phyloP scores from a whole-genome alignment of 2,329 filamentous ascomycete species.

The Lasiodiplodia hormozganensis region DNA sequence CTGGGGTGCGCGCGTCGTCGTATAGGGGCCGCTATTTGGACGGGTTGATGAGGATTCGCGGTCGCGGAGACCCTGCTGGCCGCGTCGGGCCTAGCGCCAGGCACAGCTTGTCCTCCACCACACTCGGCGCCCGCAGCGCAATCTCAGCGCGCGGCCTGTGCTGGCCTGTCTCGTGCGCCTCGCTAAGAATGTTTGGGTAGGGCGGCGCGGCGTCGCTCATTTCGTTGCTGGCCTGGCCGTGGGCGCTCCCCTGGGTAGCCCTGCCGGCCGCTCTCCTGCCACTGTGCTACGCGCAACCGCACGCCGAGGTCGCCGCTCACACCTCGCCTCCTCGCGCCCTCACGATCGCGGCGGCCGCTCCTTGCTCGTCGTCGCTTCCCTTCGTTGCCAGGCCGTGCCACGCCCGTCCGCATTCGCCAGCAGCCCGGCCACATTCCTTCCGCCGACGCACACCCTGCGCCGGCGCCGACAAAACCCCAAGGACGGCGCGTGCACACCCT shows the following conservation, averaged over 20 bases:
- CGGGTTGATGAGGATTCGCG: constrained; percentile 21
- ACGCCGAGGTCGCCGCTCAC: constrained; percentile 18
- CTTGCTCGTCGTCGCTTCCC: constrained; percentile 12
- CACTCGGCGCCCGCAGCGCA: constrained; percentile 11
- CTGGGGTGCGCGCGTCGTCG: background rate
- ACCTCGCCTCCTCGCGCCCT: background rate
- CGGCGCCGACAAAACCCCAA: constrained; percentile 24
- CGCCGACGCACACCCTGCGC: constrained; percentile 26
- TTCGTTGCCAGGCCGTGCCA: constrained; percentile 25
- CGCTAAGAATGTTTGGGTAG: constrained; percentile 25
- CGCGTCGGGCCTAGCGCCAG: constrained; percentile 12
- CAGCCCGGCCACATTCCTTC: constrained; percentile 25
- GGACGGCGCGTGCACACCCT: constrained; percentile 22
- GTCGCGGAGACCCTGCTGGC: background rate
- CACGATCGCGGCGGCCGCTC: constrained; percentile 18
- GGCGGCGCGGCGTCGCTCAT: constrained; percentile 23
- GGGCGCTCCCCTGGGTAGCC: constrained; percentile 5
- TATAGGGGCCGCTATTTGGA: constrained; percentile 21
- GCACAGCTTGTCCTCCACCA: background rate
- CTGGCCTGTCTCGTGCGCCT: constrained; percentile 20
- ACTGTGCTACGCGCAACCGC: constrained; percentile 6
- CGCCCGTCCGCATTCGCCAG: background rate
- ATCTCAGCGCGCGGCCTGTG: constrained; percentile 19
- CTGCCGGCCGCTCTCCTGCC: background rate
- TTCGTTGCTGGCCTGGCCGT: constrained; percentile 8